A percentile compares a stretch with the other conserved stretches of the same genome.
Evolutionary conservation across 2,329 filamentous ascomycete species (phyloP).

Genomic region (Mycosphaerella sp.): DNA sequence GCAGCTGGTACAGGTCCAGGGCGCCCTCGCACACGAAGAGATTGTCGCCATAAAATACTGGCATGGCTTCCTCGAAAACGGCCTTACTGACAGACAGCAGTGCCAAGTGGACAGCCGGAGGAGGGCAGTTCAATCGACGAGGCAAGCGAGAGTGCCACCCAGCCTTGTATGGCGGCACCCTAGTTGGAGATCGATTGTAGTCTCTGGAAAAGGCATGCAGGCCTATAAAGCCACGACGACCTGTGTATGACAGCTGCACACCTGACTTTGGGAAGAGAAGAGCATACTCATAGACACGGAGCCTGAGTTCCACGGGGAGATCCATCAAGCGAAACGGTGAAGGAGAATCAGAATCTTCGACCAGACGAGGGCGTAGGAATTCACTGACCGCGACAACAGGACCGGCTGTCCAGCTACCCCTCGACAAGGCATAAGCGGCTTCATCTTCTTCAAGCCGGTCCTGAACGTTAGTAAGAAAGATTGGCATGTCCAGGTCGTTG

Average conservation of each 20-base stretch:
- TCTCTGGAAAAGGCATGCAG: neutral
- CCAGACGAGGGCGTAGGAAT: neutral
- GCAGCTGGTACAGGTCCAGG: neutral
- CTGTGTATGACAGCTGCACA: neutral
- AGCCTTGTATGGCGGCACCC: neutral
- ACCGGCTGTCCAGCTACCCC: neutral
- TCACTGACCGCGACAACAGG: neutral
- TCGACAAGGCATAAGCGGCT: too few species aligned
- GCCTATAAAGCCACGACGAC: too few species aligned
- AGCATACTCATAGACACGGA: constrained; percentile 8
- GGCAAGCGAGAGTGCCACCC: neutral
- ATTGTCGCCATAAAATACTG: constrained; percentile 15
- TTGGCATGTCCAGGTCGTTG: neutral
- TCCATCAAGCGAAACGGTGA: constrained; percentile 10
- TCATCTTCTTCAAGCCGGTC: too few species aligned
- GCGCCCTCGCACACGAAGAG: constrained; percentile 2
- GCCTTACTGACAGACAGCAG: constrained; percentile 17
- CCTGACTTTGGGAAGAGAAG: constrained; percentile 10
- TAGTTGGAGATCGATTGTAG: neutral
- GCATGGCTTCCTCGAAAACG: constrained; percentile 14
- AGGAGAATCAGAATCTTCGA: neutral
- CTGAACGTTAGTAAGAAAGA: neutral
- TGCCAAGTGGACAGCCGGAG: constrained; percentile 4
- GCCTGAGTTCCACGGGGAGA: constrained; percentile 12
- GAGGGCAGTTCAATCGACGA: neutral